Evolutionary conservation across 768 basidiomycete genomes (phyloP).

Genomic region (Podaxis rugospora): DNA sequence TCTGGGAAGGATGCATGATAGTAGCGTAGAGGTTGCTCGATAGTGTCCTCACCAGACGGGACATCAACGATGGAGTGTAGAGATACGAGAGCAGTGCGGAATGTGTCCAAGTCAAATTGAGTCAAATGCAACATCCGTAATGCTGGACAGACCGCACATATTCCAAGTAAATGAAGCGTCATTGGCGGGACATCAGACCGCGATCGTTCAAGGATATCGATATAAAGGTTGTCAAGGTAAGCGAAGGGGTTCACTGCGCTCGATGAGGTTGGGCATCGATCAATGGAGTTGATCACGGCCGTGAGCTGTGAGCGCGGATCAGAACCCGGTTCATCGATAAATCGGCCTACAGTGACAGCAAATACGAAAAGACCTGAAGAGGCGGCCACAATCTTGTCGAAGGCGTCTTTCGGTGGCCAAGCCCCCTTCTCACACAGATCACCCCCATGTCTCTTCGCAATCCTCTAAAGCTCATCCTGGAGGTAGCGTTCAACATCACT

Average conservation of each 20-base stretch:
- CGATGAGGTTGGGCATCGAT: not conserved
- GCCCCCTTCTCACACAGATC: not conserved
- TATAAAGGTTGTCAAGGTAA: not conserved
- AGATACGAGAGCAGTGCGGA: not conserved
- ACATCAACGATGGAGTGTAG: not conserved
- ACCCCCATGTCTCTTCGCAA: not conserved
- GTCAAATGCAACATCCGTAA: not conserved
- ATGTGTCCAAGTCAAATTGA: not conserved
- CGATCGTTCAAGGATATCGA: not conserved
- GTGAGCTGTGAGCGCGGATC: too few species aligned
- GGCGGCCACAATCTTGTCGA: not conserved
- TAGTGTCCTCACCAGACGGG: not conserved
- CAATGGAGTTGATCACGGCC: not conserved
- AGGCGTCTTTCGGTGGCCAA: not conserved
- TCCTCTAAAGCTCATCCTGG: not conserved
- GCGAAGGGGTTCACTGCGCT: not conserved
- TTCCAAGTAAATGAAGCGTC: not conserved
- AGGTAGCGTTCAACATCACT: not conserved
- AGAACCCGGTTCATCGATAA: not conserved
- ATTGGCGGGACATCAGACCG: not conserved
- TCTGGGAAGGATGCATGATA: not conserved
- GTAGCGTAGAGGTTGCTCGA: not conserved
- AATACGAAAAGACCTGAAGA: not conserved
- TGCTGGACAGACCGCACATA: not conserved
- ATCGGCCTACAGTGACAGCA: not conserved